A percentile compares a stretch with the other conserved stretches of the same genome.
phyloP scores from a whole-genome alignment of 2,329 filamentous ascomycete genomes.

The Lasiodiplodia sp. region DNA sequence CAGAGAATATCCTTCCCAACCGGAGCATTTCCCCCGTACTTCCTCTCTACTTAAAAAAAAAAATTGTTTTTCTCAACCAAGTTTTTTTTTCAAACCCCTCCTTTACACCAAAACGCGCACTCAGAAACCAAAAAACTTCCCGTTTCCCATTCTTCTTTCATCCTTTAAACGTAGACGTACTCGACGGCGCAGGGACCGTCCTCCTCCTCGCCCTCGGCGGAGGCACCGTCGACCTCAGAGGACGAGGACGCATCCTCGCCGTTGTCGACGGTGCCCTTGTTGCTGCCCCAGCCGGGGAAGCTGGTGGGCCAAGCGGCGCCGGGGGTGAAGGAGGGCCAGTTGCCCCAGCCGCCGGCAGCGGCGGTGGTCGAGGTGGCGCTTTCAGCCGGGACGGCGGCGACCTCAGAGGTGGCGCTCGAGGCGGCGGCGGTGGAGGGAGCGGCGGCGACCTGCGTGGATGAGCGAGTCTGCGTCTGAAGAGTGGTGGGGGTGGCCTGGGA shows the following conservation, averaged over 20 bases:
- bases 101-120: background rate
- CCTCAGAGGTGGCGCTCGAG: slow-evolving; percentile 14
- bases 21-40: background rate
- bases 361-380: background rate
- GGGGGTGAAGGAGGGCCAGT: slow-evolving; percentile 20
- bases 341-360: background rate
- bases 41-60: background rate
- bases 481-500: slow-evolving; percentile 19
- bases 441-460: slow-evolving; percentile 27
- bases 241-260: background rate
- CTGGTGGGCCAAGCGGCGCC: slow-evolving; percentile 9
- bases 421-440: slow-evolving; percentile 24
- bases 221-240: background rate
- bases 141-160: background rate
- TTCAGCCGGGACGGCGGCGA: background rate
- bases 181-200: slow-evolving; percentile 23
- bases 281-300: background rate
- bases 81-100: background rate
- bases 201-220: slow-evolving; percentile 2
- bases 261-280: background rate
- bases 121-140: background rate
- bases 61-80: background rate
- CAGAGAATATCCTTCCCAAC: background rate
- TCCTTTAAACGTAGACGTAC: slow-evolving; percentile 23
- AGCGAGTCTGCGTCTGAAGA: slow-evolving; percentile 28